phyloP scores from a whole-genome alignment of 2,329 filamentous ascomycete species.

The Fusarium hainanense region DNA sequence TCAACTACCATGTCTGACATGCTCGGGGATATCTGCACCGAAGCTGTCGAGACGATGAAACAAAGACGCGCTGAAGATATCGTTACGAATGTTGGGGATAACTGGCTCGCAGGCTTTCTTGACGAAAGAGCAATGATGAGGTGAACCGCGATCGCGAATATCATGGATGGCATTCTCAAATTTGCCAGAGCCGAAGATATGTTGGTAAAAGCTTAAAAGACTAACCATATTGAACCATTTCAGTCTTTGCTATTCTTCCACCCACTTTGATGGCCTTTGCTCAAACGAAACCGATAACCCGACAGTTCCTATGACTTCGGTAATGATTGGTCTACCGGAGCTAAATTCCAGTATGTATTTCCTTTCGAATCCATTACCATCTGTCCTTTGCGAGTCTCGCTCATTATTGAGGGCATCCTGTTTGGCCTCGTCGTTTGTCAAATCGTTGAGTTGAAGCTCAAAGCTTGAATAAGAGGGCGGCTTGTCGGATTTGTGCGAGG shows the following conservation, averaged over 20 bases:
- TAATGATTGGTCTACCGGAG: neutral
- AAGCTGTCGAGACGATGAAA: conserved; percentile 1
- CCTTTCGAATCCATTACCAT: neutral
- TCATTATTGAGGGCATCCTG: neutral
- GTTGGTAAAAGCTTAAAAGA: neutral
- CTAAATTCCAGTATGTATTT: neutral
- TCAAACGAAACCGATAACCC: neutral
- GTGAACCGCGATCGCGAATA: neutral
- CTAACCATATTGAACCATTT: neutral
- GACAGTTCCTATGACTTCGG: neutral
- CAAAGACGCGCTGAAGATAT: neutral
- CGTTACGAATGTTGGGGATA: neutral
- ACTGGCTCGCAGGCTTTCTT: neutral
- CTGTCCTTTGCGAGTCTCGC: neutral
- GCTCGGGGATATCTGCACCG: neutral
- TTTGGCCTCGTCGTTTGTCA: neutral
- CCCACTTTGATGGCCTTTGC: neutral
- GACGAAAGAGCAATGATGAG: neutral
- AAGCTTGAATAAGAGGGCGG: neutral
- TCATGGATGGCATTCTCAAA: neutral
- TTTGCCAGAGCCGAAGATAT: neutral
- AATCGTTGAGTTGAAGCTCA: neutral
- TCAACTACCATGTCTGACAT: neutral
- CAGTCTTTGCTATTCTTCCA: neutral
- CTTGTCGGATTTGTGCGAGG: neutral